These are phyloP conservation scores for Xylariaceae sp. DNA, from an alignment of 2,329 filamentous ascomycete genomes.

Conservation along the genomic window DNA sequence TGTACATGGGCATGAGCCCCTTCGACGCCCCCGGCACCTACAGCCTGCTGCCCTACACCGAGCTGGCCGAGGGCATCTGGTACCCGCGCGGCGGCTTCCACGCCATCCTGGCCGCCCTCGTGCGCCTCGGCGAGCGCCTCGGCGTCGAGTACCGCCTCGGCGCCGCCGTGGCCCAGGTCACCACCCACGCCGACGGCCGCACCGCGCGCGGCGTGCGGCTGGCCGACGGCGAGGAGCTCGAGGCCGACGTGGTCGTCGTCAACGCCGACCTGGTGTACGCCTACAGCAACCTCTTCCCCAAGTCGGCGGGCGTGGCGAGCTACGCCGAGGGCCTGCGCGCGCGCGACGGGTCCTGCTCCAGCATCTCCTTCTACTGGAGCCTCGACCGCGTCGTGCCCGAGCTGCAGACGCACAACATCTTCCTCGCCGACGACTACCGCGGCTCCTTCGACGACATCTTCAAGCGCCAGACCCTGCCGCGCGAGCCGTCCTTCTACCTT, in stretches of 20 bases:
- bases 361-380: slow-evolving; percentile 72
- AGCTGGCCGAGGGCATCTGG: slow-evolving; percentile 69
- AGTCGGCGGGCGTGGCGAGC: slow-evolving; percentile 19
- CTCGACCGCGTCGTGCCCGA: slow-evolving; percentile 53
- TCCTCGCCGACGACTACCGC: slow-evolving; percentile 64
- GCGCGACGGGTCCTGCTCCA: slow-evolving; percentile 57
- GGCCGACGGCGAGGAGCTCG: slow-evolving; percentile 47
- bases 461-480: slow-evolving; percentile 57
- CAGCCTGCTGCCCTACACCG: slow-evolving; percentile 65
- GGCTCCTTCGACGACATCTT: slow-evolving; percentile 73
- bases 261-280: slow-evolving; percentile 71
- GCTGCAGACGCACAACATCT: slow-evolving; percentile 67
- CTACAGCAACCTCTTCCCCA: slow-evolving; percentile 61
- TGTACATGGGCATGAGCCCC: slow-evolving; percentile 78
- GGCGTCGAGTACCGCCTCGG: slow-evolving; percentile 57
- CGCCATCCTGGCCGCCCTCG: slow-evolving; percentile 54
- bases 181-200: slow-evolving; percentile 43
- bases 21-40: slow-evolving; percentile 72
- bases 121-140: slow-evolving; percentile 51
- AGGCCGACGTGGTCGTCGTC: slow-evolving; percentile 59
- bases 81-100: slow-evolving; percentile 68
- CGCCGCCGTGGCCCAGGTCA: slow-evolving; percentile 48
- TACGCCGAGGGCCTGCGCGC: slow-evolving; percentile 34
- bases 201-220: slow-evolving; percentile 53
- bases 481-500: slow-evolving; percentile 67